Evolutionary conservation across 2,329 filamentous ascomycete species (phyloP).

Genomic region (Apiospora kogelbergensis): DNA sequence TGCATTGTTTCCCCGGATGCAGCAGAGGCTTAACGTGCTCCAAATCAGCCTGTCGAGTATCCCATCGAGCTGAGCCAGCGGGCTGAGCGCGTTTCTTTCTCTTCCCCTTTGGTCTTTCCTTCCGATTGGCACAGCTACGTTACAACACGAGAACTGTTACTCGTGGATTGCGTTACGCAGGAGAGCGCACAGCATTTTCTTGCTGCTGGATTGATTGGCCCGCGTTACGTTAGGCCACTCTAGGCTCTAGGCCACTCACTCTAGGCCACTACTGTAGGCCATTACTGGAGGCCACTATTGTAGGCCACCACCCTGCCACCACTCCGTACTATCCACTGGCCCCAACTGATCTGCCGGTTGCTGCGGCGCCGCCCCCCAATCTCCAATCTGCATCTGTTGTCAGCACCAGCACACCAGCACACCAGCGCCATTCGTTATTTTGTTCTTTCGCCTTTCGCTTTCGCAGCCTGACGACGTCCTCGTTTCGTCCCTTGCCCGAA

Average conservation of each 20-base stretch:
- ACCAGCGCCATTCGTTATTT: slow-evolving; percentile 2
- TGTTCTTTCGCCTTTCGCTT: too few relatives aligned
- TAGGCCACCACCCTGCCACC: too few relatives aligned
- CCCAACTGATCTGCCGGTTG: neutral
- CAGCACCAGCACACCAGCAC: neutral
- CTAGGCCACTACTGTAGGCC: too few relatives aligned
- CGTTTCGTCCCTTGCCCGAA: neutral
- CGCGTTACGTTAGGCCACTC: too few relatives aligned
- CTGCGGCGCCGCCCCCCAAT: neutral
- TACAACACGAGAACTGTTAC: neutral
- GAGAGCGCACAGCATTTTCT: neutral
- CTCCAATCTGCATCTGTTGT: neutral
- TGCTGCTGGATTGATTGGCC: neutral
- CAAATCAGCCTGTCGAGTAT: neutral
- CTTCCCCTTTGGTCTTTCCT: neutral
- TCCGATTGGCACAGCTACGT: neutral
- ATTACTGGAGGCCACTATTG: too few relatives aligned
- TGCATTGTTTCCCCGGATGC: neutral
- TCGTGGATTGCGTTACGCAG: neutral
- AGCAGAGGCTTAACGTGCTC: neutral
- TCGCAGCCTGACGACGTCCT: neutral
- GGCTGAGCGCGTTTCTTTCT: neutral
- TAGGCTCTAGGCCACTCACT: too few relatives aligned
- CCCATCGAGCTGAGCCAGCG: neutral
- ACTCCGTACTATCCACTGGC: neutral